phyloP scores from a whole-genome alignment of 441 rosid genomes.

The Codiaeum variegatum region DNA sequence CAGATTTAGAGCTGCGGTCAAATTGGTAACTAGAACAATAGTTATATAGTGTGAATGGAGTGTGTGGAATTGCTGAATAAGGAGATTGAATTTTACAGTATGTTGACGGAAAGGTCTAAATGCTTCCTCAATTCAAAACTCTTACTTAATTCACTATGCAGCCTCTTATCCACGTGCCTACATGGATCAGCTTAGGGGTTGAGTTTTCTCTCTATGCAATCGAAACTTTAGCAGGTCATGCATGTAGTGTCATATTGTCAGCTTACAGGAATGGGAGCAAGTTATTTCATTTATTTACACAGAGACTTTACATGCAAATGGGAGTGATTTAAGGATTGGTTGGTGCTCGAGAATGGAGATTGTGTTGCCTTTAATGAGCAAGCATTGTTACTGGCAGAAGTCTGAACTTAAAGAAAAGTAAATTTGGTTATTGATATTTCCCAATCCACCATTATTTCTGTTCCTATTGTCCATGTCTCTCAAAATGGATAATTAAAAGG shows the following conservation, averaged over 20 bases:
- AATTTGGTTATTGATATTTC: not conserved
- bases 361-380: not conserved
- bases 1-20: not conserved
- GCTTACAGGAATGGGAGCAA: not conserved
- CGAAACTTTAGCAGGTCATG: slow-evolving; percentile 2
- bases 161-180: not conserved
- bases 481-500: not conserved
- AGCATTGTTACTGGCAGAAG: not conserved
- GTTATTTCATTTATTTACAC: not conserved
- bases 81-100: not conserved
- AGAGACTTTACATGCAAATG: not conserved
- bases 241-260: not conserved
- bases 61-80: not conserved
- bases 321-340: not conserved
- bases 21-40: not conserved
- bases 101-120: not conserved
- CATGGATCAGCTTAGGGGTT: not conserved
- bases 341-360: not conserved
- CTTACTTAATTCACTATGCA: not conserved
- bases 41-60: not conserved
- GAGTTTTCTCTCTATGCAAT: not conserved
- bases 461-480: not conserved
- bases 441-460: not conserved
- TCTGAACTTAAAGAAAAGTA: not conserved
- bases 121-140: not conserved